Base-by-base conservation (phyloP, 2,329 filamentous ascomycete species). In the Neobulgaria alba region DNA sequence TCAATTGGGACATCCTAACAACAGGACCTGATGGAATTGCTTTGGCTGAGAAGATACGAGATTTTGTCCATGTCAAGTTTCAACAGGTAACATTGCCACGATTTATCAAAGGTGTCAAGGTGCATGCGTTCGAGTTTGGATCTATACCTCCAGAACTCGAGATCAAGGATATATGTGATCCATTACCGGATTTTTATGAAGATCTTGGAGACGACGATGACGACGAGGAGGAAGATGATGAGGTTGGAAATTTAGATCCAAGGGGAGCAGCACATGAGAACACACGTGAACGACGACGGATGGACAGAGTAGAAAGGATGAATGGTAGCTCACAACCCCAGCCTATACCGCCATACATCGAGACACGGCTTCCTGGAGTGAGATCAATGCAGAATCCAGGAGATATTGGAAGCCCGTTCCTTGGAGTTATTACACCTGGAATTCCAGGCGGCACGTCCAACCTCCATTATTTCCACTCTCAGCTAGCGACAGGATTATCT, bases 131-230 rank as follows among this genome's bases (percentile, higher is more conserved):
- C 64, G 82, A 90, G 49, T 95, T 98, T 61, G 92, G 92, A 35
- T 77, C 71, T 19, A 79, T 90, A 36, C 72, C 85, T 29, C 92
- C 92, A 2, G 76, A 85, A 53, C 75, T 98, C 31, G 87, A 93
- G 59, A 81, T 98, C 56, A 96, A 95, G 65, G 92, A 96, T 62
- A 89, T 98, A 46, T 93, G 90, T 54, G 89, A 98, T 60, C 92
- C 92, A 2, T 73, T 96, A 43, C 82, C 88, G 1, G 92, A 98
- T 57, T 98, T 98, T 59, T 98, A 98, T 67, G 92, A 95, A 54
- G 80, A 85, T 52, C 78, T 84, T 18, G 68, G 79, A 29, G 82
- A 83, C 45, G 73, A 75, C 16, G 69, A 75, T 18, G 82, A 83
- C 45, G 73, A 74, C 16, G 69, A 75, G 18, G 73, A 75, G 29